Percentiles rank a stretch among this genome's conserved stretches.
Evolutionary conservation across 306 rosid species (phyloP).

Genomic region (Cucurbita maxima): DNA sequence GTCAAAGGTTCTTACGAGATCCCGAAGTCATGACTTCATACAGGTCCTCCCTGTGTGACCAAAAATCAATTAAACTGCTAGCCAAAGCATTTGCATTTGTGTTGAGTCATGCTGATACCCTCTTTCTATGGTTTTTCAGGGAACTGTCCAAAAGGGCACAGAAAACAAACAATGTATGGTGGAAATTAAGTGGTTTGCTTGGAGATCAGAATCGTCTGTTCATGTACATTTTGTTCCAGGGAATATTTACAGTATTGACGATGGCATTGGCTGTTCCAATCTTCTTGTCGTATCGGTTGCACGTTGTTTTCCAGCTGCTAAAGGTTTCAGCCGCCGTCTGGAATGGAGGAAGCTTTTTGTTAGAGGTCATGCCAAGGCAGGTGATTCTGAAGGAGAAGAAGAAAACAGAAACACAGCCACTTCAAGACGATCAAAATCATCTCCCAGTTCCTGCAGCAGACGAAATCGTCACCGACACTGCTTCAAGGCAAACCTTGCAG

Average conservation of each 20-base stretch:
- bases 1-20: conserved; percentile 67
- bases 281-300: conserved; percentile 67
- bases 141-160: conserved; percentile 86
- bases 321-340: conserved; percentile 77
- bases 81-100: not conserved
- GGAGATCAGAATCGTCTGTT: conserved; percentile 83
- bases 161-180: conserved; percentile 83
- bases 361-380: conserved; percentile 93
- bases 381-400: conserved; percentile 77
- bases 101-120: not conserved
- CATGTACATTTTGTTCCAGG: conserved; percentile 72
- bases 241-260: conserved; percentile 70
- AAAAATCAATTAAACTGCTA: not conserved
- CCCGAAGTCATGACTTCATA: conserved; percentile 98
- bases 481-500: not conserved
- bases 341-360: conserved; percentile 89
- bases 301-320: conserved; percentile 57
- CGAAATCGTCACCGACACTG: not conserved
- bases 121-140: conserved; percentile 21
- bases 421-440: conserved; percentile 14
- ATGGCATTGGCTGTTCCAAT: conserved; percentile 82
- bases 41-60: conserved; percentile 24
- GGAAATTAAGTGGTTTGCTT: conserved; percentile 81
- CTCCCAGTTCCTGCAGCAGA: conserved; percentile 3
- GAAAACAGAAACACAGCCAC: conserved; percentile 36